Base-by-base conservation (phyloP, 2,329 filamentous ascomycete species). In the Epichloe sp. region DNA sequence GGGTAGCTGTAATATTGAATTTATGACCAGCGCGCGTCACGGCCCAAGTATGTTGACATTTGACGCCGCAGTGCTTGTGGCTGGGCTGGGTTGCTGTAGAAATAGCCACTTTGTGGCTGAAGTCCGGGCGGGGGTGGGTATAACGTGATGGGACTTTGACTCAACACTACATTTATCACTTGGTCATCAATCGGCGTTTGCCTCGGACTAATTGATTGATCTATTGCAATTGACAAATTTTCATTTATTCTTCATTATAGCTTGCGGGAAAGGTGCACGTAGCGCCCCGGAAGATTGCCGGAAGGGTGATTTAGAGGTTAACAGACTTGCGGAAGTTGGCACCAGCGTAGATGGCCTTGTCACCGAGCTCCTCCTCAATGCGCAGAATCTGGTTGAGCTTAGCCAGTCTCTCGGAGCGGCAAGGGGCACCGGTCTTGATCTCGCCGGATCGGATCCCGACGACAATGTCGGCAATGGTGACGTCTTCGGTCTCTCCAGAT, bases 301-400 rank as follows among this genome's bases (percentile, higher is more conserved):
- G 19, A 19, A 45, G 36, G n/a, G 8, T 6, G 21, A 37, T 71
- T 82, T 88, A 95, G 73, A 96, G 72, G 77, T 87, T 90, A 65
- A 96, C 85, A 57, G 91, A 75, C 62, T 75, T 89, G 77, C 91
- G 86, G 88, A 97, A 98, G 68, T 88, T 89, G 67, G 78, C 74
- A 62, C 93, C 93, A 62, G 91, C 90, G 70, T 91, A 98, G 73
- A 97, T 68, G 62, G 91, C 93, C 64, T 93, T 85, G 64, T 83
- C 80, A 63, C 90, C 90, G 58, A 98, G 85, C 80, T 98, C 93
- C 79, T 98, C 93, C 82, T 98, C 93, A 64, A 98, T 98, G 68
- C 93, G 88, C 67, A 98, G 86, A 67, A 98, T 95, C 80, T 98
- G 93, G 86, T 98, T 98, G 69, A 98, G 87, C 83, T 98, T 98